phyloP scores from a whole-genome alignment of 192 early-diverging fungal species.

The Lunasporangiospora selenospora region DNA sequence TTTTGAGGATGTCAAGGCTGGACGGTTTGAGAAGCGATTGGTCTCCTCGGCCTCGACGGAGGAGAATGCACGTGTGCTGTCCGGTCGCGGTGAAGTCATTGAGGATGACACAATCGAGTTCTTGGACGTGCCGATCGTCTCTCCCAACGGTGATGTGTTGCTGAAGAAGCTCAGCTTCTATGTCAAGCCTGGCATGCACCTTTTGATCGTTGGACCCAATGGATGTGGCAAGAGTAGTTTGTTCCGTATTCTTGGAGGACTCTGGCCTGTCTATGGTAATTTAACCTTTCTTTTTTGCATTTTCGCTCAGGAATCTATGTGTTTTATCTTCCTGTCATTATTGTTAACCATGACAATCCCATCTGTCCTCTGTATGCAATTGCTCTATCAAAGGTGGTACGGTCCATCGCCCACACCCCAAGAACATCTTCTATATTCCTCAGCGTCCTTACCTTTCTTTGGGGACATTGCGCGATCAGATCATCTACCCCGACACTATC shows the following conservation, averaged over 20 bases:
- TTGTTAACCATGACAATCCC: not conserved
- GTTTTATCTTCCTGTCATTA: not conserved
- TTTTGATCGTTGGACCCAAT: conserved; percentile 95
- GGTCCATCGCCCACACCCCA: conserved; percentile 74
- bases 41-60: conserved; percentile 62
- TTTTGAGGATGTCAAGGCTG: conserved; percentile 85
- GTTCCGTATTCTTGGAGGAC: conserved; percentile 94
- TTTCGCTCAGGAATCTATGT: not conserved
- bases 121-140: conserved; percentile 89
- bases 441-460: conserved; percentile 97
- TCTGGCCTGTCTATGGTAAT: conserved; percentile 95
- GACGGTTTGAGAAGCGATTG: conserved; percentile 78
- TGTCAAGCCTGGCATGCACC: conserved; percentile 89
- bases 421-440: conserved; percentile 97
- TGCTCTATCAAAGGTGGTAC: too few relatives aligned
- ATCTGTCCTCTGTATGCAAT: too few relatives aligned
- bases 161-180: conserved; percentile 86
- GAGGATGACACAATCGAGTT: conserved; percentile 88
- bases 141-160: conserved; percentile 94
- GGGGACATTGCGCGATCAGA: conserved; percentile 95
- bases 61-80: conserved; percentile 60
- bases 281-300: not conserved
- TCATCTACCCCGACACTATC: conserved; percentile 94
- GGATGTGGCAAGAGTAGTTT: conserved; percentile 94
- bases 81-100: conserved; percentile 71